phyloP scores from a whole-genome alignment of 345 rosid genomes.

The Lepidium didymum region DNA sequence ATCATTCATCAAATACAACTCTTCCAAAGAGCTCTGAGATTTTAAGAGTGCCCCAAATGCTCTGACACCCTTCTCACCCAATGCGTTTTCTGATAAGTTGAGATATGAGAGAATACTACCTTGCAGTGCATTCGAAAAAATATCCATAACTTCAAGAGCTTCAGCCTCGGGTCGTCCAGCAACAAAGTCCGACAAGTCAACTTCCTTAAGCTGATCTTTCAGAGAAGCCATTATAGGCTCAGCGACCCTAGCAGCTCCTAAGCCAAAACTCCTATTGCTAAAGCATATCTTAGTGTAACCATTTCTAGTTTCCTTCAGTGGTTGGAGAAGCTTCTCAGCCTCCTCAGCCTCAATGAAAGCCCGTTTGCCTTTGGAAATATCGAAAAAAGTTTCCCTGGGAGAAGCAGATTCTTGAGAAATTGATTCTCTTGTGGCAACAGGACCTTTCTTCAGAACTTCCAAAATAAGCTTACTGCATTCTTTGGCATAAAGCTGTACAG shows the following conservation, averaged over 20 bases:
- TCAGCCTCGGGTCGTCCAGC: conserved; percentile 84
- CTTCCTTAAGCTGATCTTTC: conserved; percentile 71
- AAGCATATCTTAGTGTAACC: conserved; percentile 75
- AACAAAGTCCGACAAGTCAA: conserved; percentile 82
- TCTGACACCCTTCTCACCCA: conserved; percentile 92
- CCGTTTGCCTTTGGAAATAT: conserved; percentile 65
- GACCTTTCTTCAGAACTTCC: conserved; percentile 74
- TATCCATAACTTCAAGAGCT: conserved; percentile 81
- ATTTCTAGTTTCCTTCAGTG: conserved; percentile 67
- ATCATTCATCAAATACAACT: conserved; percentile 77
- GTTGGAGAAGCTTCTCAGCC: conserved; percentile 69
- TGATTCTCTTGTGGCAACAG: conserved; percentile 21
- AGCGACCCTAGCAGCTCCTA: conserved; percentile 71
- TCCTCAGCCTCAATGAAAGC: conserved; percentile 72
- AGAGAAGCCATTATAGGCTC: conserved; percentile 68
- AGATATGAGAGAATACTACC: conserved; percentile 58
- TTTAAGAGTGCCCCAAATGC: conserved; percentile 66
- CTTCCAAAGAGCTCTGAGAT: conserved; percentile 70
- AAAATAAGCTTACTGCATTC: conserved; percentile 82
- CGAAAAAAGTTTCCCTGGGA: conserved; percentile 45
- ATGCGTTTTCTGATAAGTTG: conserved; percentile 80
- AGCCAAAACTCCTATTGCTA: conserved; percentile 84
- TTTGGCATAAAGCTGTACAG: conserved; percentile 93
- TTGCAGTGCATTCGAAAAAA: conserved; percentile 72
- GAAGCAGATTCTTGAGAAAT: conserved; percentile 27